phyloP scores from a whole-genome alignment of 306 rosid species.

The Medicago ruthenica region DNA sequence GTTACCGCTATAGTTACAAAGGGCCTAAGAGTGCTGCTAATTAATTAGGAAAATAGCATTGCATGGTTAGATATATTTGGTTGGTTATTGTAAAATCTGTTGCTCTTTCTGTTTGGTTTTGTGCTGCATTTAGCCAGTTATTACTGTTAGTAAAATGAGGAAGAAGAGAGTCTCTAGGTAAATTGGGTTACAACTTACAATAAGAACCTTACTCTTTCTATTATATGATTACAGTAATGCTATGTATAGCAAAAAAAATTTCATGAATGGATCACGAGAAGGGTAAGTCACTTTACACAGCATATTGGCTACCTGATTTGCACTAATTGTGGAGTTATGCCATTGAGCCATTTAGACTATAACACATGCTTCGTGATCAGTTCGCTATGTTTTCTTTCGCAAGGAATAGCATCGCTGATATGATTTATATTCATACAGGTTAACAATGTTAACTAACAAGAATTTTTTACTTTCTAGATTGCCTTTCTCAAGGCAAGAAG shows the following conservation, averaged over 20 bases:
- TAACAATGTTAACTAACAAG: constrained; percentile 28
- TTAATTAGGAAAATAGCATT: background rate
- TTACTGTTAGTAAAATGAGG: constrained; percentile 10
- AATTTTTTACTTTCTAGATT: constrained; percentile 52
- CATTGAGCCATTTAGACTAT: too few species aligned
- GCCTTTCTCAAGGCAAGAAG: constrained; percentile 84
- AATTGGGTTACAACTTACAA: constrained; percentile 24
- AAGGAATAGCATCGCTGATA: too few species aligned
- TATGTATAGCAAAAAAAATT: too few species aligned
- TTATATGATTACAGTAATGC: constrained; percentile 3
- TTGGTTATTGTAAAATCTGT: background rate
- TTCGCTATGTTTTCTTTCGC: too few species aligned
- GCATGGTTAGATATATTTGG: background rate
- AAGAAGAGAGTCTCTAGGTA: constrained; percentile 17
- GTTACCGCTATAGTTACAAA: background rate
- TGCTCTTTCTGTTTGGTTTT: background rate
- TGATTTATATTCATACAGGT: constrained; percentile 7
- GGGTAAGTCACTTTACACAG: too few species aligned
- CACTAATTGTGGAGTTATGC: too few species aligned
- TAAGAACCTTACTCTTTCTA: background rate
- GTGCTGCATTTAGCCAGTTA: constrained; percentile 12
- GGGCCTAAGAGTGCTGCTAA: background rate
- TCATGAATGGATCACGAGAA: too few species aligned
- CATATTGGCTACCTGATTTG: too few species aligned
- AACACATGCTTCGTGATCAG: too few species aligned